A percentile compares a stretch with the other conserved stretches of the same genome.
Conservation (phyloP, 202 grass and related monocot species). For the Panicum hallii region DNA sequence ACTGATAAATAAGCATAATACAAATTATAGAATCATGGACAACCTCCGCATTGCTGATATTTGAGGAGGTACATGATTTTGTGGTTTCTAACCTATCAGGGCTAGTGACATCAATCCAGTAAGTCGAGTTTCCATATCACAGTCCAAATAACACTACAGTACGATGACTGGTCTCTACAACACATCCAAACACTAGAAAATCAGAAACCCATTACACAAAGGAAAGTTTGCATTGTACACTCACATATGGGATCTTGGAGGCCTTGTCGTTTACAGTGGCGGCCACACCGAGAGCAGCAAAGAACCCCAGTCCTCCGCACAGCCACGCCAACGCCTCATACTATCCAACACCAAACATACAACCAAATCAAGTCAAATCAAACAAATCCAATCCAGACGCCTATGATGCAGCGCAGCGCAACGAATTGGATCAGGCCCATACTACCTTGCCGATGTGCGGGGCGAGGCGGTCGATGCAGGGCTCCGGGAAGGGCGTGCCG, state of each 20-base stretch:
- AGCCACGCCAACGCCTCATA: constrained; percentile 94
- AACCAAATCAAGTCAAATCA: constrained; percentile 43
- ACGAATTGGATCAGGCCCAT: neutral
- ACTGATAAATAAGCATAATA: neutral
- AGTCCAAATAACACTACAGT: neutral
- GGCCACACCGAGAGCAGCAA: constrained; percentile 60
- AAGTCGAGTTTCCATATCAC: neutral
- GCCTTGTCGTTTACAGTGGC: constrained; percentile 88
- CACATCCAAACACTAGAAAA: constrained; percentile 20
- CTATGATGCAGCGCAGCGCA: neutral
- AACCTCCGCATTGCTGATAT: neutral
- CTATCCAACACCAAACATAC: constrained; percentile 38
- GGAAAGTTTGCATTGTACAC: constrained; percentile 28
- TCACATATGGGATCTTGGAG: constrained; percentile 91
- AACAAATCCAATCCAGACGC: constrained; percentile 14
- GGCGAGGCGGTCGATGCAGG: constrained; percentile 92
- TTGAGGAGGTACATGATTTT: neutral
- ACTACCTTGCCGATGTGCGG: constrained; percentile 94
- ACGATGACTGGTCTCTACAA: neutral
- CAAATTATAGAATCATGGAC: neutral
- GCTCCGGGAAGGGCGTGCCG: constrained; percentile 93
- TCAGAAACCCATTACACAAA: constrained; percentile 16
- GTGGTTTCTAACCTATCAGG: too few species aligned
- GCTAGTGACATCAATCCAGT: neutral
- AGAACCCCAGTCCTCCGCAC: constrained; percentile 85